phyloP scores from a whole-genome alignment of 768 basidiomycete genomes.

The Phanerochaete carnosa region DNA sequence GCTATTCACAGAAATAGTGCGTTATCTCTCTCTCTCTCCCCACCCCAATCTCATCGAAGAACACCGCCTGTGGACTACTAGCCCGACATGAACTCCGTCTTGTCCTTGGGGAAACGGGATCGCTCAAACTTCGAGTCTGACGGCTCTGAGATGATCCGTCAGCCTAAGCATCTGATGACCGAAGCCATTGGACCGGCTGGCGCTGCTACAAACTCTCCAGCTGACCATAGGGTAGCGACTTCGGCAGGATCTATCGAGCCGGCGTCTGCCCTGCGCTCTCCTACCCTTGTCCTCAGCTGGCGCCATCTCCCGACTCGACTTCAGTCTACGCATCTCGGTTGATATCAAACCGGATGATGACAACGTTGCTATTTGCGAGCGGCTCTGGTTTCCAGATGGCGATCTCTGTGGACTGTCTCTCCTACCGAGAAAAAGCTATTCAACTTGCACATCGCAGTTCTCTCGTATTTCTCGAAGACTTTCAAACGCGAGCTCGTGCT shows the following conservation, averaged over 20 bases:
- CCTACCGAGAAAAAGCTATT: neutral
- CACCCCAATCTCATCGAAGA: neutral
- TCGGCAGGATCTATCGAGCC: no score
- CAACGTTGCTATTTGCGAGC: neutral
- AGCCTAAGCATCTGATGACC: no score
- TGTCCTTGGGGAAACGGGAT: neutral
- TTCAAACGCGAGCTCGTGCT: neutral
- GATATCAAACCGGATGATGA: neutral
- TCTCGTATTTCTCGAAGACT: neutral
- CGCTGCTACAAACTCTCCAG: neutral
- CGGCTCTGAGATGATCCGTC: neutral
- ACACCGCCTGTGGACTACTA: neutral
- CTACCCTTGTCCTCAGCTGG: no score
- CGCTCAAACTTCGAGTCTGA: neutral
- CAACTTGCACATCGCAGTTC: neutral
- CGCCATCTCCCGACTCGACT: neutral
- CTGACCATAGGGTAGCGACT: no score
- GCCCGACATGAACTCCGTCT: neutral
- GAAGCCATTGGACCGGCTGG: no score
- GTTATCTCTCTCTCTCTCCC: neutral
- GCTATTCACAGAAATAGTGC: neutral
- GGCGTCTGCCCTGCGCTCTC: no score
- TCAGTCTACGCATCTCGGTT: neutral
- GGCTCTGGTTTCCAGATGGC: neutral
- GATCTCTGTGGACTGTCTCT: neutral